phyloP scores from a whole-genome alignment of 2,329 filamentous ascomycete genomes.

The Penicillium sp. region DNA sequence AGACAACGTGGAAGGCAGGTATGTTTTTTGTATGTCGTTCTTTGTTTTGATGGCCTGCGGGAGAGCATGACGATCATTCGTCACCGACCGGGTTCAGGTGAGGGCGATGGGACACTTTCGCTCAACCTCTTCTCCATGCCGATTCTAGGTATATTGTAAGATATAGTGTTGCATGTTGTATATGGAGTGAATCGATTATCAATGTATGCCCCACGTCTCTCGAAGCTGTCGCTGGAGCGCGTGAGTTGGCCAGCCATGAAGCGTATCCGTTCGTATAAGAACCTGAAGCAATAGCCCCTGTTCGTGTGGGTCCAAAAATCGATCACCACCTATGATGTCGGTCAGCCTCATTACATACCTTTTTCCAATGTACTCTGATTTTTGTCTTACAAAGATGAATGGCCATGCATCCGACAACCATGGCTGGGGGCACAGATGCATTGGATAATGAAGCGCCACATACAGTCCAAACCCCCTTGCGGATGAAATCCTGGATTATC shows the following conservation, averaged over 20 bases:
- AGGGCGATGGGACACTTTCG: background rate
- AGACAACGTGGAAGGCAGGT: background rate
- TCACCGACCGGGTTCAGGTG: background rate
- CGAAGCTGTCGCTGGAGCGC: conserved; percentile 20
- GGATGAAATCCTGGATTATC: conserved; percentile 18
- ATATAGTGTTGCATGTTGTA: no score
- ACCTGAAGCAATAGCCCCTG: conserved; percentile 24
- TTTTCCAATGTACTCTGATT: no score
- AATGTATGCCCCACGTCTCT: conserved; percentile 20
- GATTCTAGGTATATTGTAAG: no score
- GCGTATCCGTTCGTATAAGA: conserved; percentile 17
- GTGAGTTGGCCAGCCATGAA: conserved; percentile 25
- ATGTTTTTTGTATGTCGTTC: background rate
- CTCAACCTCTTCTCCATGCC: background rate
- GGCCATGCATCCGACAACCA: conserved; percentile 27
- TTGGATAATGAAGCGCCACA: conserved; percentile 28
- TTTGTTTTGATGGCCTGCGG: background rate
- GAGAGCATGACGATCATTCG: background rate
- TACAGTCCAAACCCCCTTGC: conserved; percentile 26
- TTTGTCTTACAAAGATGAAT: conserved; percentile 23
- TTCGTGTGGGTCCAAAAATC: conserved; percentile 25
- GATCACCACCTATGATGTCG: conserved; percentile 21
- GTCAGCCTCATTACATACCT: conserved; percentile 1
- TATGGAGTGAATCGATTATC: background rate
- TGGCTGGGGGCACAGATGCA: conserved; percentile 22